Evolutionary conservation across 331 rosid species (phyloP).

Genomic region (Malus hybrid): DNA sequence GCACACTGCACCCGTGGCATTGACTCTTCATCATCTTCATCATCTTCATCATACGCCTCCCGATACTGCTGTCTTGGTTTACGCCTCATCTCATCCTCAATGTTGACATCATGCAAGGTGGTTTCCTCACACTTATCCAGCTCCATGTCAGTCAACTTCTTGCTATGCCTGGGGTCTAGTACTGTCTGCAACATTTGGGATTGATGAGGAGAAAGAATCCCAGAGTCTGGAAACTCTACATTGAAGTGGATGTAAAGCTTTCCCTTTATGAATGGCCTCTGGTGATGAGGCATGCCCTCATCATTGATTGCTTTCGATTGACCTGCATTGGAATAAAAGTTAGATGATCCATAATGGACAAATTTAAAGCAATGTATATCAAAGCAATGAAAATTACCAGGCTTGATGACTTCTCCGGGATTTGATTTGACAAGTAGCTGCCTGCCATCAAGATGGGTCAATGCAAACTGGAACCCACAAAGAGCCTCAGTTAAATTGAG

Average conservation of each 20-base stretch:
- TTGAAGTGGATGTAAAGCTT: constrained; percentile 47
- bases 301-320: constrained; percentile 61
- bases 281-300: constrained; percentile 71
- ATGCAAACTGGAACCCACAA: constrained; percentile 60
- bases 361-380: background rate
- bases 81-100: constrained; percentile 50
- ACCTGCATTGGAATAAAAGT: constrained; percentile 22
- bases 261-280: constrained; percentile 62
- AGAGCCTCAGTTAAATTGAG: constrained; percentile 64
- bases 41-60: constrained; percentile 56
- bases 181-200: constrained; percentile 31
- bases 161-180: constrained; percentile 36
- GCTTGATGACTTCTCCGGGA: constrained; percentile 66
- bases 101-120: constrained; percentile 58
- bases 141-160: constrained; percentile 42
- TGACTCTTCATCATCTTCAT: constrained; percentile 36
- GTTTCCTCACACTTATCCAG: constrained; percentile 60
- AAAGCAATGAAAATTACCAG: constrained; percentile 34
- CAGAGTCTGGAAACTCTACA: constrained; percentile 53
- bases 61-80: constrained; percentile 43
- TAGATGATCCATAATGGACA: background rate
- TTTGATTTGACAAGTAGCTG: constrained; percentile 62
- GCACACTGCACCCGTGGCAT: constrained; percentile 58
- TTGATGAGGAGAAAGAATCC: constrained; percentile 41
- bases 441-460: constrained; percentile 71